Conservation (phyloP, 2,329 filamentous ascomycete species). For the Albifimbria verrucaria region DNA sequence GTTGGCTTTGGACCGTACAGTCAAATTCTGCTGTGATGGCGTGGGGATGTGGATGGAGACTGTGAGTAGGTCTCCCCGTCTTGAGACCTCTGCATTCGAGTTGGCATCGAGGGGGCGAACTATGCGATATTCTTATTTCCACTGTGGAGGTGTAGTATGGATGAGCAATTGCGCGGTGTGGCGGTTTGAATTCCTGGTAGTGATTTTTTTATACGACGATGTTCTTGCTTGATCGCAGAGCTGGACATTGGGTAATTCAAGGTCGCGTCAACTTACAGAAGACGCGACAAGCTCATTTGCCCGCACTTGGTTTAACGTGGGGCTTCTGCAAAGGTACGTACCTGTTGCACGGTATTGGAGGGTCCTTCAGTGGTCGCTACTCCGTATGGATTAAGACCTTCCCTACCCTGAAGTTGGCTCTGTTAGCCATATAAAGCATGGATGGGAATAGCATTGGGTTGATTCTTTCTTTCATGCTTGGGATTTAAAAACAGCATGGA, state of each 20-base stretch:
- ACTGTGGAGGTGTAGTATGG: neutral
- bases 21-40: conserved; percentile 15
- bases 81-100: conserved; percentile 14
- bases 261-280: neutral
- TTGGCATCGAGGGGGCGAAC: conserved; percentile 20
- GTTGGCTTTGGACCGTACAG: conserved; percentile 21
- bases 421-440: too few species aligned
- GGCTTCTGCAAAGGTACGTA: neutral
- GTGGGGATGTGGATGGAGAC: conserved; percentile 17
- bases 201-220: too few species aligned
- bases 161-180: too few species aligned
- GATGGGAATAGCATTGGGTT: too few species aligned
- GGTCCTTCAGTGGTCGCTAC: too few species aligned
- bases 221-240: too few species aligned
- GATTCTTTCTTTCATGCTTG: too few species aligned
- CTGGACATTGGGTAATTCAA: neutral
- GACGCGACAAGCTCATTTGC: neutral
- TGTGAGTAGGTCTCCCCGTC: conserved; percentile 16
- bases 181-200: too few species aligned
- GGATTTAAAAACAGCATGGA: too few species aligned
- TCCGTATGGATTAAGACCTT: too few species aligned
- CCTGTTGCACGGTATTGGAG: too few species aligned
- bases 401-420: too few species aligned
- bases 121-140: neutral
- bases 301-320: neutral